Evolutionary conservation across 805 yeast species (phyloP).

Genomic region (Barnettozyma pratensis): DNA sequence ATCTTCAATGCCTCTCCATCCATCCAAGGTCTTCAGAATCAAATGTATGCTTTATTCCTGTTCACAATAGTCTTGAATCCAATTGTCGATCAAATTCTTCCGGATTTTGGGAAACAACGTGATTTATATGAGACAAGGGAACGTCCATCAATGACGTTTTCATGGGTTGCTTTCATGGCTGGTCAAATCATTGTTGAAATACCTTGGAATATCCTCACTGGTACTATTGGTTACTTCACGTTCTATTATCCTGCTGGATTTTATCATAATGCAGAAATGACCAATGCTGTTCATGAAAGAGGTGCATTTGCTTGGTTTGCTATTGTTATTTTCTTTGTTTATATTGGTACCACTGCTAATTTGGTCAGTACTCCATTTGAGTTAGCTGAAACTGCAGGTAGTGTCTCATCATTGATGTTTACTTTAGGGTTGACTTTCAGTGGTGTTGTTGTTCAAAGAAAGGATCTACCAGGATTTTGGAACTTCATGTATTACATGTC

Average conservation of each 20-base stretch:
- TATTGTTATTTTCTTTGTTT: conserved; percentile 50
- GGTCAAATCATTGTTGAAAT: conserved; percentile 62
- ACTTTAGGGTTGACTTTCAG: conserved; percentile 63
- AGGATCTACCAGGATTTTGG: conserved; percentile 65
- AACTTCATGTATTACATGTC: conserved; percentile 67
- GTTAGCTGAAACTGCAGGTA: conserved; percentile 57
- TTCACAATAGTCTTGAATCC: conserved; percentile 51
- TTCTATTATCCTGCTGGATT: conserved; percentile 74
- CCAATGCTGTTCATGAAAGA: conserved; percentile 38
- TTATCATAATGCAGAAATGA: conserved; percentile 43
- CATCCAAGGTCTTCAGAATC: conserved; percentile 73
- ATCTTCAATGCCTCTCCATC: conserved; percentile 65
- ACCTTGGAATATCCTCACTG: conserved; percentile 57
- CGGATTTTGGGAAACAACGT: conserved; percentile 56
- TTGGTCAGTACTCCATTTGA: conserved; percentile 54
- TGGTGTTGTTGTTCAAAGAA: conserved; percentile 65
- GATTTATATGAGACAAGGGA: conserved; percentile 69
- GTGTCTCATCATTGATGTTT: conserved; percentile 48
- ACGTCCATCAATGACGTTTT: conserved; percentile 65
- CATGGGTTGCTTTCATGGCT: conserved; percentile 58
- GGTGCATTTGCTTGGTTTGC: conserved; percentile 40
- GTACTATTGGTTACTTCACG: conserved; percentile 55
- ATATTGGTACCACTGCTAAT: conserved; percentile 51
- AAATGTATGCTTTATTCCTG: conserved; percentile 75
- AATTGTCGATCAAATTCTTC: conserved; percentile 56